phyloP scores from a whole-genome alignment of 495 filamentous ascomycete species.

The Tuber magnatum region DNA sequence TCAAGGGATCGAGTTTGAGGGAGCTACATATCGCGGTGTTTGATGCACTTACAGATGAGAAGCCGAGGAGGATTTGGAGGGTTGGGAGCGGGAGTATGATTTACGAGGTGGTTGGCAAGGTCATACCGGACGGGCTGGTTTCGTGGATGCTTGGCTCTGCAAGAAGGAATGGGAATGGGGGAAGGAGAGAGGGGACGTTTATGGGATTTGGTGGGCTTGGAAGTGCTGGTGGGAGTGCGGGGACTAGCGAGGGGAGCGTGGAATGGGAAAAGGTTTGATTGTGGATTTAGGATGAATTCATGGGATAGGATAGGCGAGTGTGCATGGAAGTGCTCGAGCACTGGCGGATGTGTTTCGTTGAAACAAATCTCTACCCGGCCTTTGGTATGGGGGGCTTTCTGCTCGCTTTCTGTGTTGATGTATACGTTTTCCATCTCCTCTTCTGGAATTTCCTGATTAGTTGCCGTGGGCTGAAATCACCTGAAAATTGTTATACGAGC shows the following conservation, averaged over 20 bases:
- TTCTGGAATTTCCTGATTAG: not conserved
- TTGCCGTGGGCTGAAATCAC: not conserved
- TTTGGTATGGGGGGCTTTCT: not conserved
- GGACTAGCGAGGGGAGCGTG: conserved; percentile 32
- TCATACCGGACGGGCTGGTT: conserved; percentile 70
- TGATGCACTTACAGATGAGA: conserved; percentile 62
- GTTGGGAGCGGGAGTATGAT: conserved; percentile 73
- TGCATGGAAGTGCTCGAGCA: not conserved
- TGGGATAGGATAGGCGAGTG: not conserved
- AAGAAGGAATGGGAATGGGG: conserved; percentile 46
- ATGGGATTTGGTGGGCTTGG: conserved; percentile 46
- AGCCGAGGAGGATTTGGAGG: conserved; percentile 52
- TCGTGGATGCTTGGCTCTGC: conserved; percentile 81
- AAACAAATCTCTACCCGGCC: not conserved
- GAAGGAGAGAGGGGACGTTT: conserved; percentile 44
- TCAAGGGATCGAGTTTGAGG: conserved; percentile 60
- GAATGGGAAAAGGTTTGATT: conserved; percentile 30
- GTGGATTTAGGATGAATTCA: not conserved
- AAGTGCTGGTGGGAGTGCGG: conserved; percentile 43
- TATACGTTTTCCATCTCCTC: not conserved
- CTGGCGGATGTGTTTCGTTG: not conserved
- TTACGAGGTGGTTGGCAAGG: conserved; percentile 80
- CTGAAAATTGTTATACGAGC: not conserved
- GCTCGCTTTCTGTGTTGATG: not conserved
- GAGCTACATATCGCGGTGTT: conserved; percentile 79